Conservation (phyloP, 371 early-diverging fungal genomes). For the Nematocida ironsii region DNA sequence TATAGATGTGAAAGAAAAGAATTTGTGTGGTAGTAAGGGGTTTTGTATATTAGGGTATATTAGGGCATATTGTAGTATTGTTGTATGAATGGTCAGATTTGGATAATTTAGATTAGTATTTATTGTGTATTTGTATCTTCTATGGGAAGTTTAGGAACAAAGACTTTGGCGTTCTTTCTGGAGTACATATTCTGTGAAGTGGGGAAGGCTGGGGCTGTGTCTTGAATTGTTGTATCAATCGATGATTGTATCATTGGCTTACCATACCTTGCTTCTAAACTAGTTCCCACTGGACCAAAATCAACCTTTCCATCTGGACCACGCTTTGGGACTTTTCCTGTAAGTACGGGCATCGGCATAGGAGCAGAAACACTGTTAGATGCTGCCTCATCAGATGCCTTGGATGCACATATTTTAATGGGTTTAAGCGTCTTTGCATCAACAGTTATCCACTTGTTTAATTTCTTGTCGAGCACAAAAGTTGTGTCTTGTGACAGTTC, state of each 20-base stretch:
- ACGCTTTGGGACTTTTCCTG: slow-evolving; percentile 30
- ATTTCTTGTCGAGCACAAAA: slow-evolving; percentile 33
- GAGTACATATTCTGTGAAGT: slow-evolving; percentile 13
- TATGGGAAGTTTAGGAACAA: slow-evolving; percentile 19
- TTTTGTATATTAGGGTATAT: too few relatives aligned
- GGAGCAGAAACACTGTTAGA: not conserved
- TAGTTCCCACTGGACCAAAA: slow-evolving; percentile 18
- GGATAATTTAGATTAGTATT: not conserved
- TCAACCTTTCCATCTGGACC: slow-evolving; percentile 44
- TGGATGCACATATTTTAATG: slow-evolving; percentile 9
- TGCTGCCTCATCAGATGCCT: not conserved
- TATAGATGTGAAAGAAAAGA: too few relatives aligned
- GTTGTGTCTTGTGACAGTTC: slow-evolving; percentile 31
- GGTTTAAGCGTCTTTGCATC: slow-evolving; percentile 33
- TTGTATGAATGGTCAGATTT: not conserved
- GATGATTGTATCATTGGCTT: slow-evolving; percentile 29
- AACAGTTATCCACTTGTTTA: slow-evolving; percentile 38
- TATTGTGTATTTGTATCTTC: not conserved
- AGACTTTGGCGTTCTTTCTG: slow-evolving; percentile 34
- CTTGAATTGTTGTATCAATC: not conserved
- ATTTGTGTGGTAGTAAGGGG: too few relatives aligned
- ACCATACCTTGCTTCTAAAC: slow-evolving; percentile 44
- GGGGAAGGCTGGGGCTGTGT: not conserved
- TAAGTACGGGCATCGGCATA: slow-evolving; percentile 8
- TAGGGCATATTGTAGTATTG: too few relatives aligned